Percentiles rank a stretch among this genome's conserved stretches.
These are phyloP conservation scores for Cutaneotrichosporon cavernicola DNA, from an alignment of 1,284 basidiomycete genomes.

Conservation along the genomic window DNA sequence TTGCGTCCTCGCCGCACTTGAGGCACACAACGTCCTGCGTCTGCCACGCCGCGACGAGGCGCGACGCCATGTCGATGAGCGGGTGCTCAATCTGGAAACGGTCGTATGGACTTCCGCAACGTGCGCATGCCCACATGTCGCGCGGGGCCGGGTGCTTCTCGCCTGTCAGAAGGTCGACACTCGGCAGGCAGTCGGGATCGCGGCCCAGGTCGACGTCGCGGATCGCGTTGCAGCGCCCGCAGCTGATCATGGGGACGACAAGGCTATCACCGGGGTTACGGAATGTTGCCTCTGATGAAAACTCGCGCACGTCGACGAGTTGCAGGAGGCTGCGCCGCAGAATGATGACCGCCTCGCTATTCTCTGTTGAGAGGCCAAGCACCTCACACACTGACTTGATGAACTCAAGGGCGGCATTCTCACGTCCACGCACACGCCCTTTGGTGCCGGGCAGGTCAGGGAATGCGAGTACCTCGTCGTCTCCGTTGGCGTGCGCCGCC, in stretches of 20 bases:
- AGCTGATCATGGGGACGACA: constrained; percentile 82
- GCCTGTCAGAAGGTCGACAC: constrained; percentile 39
- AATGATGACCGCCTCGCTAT: constrained; percentile 79
- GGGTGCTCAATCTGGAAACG: constrained; percentile 78
- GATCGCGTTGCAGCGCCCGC: constrained; percentile 82
- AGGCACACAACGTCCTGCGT: constrained; percentile 80
- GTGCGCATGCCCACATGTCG: constrained; percentile 52
- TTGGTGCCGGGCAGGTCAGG: constrained; percentile 74
- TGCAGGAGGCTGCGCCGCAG: constrained; percentile 88
- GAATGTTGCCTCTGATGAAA: constrained; percentile 78
- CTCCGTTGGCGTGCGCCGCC: constrained; percentile 60
- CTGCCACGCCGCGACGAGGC: constrained; percentile 71
- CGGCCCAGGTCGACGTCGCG: constrained; percentile 93
- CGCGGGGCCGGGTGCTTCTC: constrained; percentile 51
- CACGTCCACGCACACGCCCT: neutral
- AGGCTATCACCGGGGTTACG: constrained; percentile 91
- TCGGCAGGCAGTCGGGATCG: constrained; percentile 78
- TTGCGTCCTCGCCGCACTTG: constrained; percentile 84
- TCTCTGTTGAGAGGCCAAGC: constrained; percentile 72
- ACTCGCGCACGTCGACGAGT: constrained; percentile 82
- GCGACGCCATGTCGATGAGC: constrained; percentile 72
- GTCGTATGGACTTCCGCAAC: constrained; percentile 86
- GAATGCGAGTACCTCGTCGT: constrained; percentile 67
- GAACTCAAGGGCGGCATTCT: constrained; percentile 81
- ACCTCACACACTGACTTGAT: constrained; percentile 85